Conservation (phyloP, 345 rosid species). For the Citrus sp. region DNA sequence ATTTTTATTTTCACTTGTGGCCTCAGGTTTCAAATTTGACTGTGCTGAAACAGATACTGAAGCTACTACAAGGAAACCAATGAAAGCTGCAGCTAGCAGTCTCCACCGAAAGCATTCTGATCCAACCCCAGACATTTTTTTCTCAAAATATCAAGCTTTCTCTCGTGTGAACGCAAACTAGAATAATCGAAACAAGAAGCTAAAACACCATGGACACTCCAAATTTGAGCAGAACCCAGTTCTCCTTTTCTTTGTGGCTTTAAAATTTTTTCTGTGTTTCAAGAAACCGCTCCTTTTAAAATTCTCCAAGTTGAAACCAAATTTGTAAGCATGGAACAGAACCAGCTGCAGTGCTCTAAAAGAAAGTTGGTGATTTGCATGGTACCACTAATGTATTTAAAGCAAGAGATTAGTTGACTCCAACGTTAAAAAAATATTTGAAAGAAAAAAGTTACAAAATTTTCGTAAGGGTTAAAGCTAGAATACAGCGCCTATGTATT, state of each 20-base stretch:
- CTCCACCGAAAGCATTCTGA: conserved; percentile 10
- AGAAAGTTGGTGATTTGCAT: not conserved
- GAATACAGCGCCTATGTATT: no score
- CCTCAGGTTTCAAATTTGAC: conserved; percentile 3
- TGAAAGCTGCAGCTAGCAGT: conserved; percentile 4
- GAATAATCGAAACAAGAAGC: not conserved
- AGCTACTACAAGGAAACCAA: conserved; percentile 16
- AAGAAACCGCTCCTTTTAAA: not conserved
- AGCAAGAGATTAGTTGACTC: not conserved
- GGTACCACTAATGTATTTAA: not conserved
- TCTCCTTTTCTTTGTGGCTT: not conserved
- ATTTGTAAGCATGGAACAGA: conserved; percentile 15
- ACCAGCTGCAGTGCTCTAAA: not conserved
- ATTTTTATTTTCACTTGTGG: not conserved
- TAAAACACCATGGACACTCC: not conserved
- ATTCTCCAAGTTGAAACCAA: not conserved
- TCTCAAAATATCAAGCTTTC: not conserved
- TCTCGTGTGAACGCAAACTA: not conserved
- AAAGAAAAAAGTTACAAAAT: no score
- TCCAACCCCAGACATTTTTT: conserved; percentile 5
- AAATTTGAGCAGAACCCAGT: not conserved
- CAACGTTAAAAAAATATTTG: no score
- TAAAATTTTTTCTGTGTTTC: not conserved
- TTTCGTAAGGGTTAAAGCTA: no score
- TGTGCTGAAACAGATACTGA: conserved; percentile 19